phyloP scores from a whole-genome alignment of 441 rosid genomes.

The Viola pubescens region DNA sequence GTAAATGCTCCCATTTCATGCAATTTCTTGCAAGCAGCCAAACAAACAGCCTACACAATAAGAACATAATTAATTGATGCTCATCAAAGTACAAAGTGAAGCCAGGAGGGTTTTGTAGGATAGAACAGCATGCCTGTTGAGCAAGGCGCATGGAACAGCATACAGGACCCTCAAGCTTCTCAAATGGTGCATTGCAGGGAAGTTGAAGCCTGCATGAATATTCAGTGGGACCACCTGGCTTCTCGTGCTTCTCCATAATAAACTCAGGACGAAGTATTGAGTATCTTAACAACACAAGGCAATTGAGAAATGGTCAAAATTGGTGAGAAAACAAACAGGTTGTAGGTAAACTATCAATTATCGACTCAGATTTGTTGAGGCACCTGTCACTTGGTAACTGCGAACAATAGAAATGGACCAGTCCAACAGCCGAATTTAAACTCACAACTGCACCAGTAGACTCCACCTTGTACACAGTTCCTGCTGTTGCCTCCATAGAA shows the following conservation, averaged over 20 bases:
- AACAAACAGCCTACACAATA: constrained; percentile 79
- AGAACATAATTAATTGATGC: constrained; percentile 17
- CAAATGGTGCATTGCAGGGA: constrained; percentile 98
- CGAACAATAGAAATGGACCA: constrained; percentile 91
- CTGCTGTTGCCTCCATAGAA: constrained; percentile 68
- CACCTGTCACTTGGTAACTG: constrained; percentile 99
- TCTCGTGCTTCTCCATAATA: constrained; percentile 85
- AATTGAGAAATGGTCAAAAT: constrained; percentile 11
- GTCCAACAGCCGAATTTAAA: constrained; percentile 97
- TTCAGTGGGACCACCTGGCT: constrained; percentile 82
- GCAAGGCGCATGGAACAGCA: constrained; percentile 97
- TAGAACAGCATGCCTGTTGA: constrained; percentile 59
- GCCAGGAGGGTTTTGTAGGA: constrained; percentile 6
- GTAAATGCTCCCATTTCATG: constrained; percentile 99
- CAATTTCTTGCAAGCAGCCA: constrained; percentile 98
- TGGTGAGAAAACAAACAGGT: neutral
- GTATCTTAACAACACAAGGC: constrained; percentile 42
- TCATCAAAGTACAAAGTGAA: constrained; percentile 5
- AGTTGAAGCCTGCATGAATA: constrained; percentile 98
- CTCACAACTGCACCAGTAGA: constrained; percentile 98
- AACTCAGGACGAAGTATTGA: constrained; percentile 97
- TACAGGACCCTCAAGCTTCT: constrained; percentile 90
- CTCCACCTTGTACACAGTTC: constrained; percentile 91
- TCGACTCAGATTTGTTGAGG: constrained; percentile 5
- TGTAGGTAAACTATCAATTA: neutral